phyloP scores from a whole-genome alignment of 257 asterid species.

The Solanum medicagineum region DNA sequence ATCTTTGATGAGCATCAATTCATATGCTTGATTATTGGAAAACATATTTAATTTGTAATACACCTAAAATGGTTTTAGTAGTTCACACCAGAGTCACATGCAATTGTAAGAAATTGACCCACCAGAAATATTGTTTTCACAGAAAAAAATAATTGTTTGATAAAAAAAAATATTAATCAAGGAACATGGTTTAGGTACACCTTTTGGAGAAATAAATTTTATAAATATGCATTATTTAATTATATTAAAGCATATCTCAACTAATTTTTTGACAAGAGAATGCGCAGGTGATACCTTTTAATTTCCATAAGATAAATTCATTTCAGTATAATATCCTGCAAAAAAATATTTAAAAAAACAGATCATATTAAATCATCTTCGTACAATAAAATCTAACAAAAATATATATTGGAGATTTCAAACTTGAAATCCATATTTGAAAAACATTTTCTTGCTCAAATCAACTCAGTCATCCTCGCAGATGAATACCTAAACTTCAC shows the following conservation, averaged over 20 bases:
- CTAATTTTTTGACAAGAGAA: neutral
- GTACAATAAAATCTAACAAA: accelerated
- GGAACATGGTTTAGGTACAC: neutral
- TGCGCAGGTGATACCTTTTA: neutral
- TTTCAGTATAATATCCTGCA: neutral
- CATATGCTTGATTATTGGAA: neutral
- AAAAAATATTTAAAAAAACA: too few relatives aligned
- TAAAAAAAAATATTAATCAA: neutral
- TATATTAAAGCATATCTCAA: neutral
- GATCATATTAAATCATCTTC: too few relatives aligned
- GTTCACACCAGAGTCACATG: neutral
- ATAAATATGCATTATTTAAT: neutral
- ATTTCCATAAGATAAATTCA: too few relatives aligned
- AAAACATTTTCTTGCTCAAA: neutral
- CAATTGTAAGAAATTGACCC: neutral
- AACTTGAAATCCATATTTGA: neutral
- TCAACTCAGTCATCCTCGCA: neutral
- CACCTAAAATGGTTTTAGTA: neutral
- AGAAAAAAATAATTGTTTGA: neutral
- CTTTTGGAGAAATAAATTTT: neutral
- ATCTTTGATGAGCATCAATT: neutral
- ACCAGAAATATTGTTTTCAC: neutral
- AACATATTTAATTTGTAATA: neutral
- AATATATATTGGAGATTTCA: neutral
- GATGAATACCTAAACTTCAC: neutral